A percentile compares a stretch with the other conserved stretches of the same genome.
These are phyloP conservation scores for Ophiocordyceps camponoti-floridani DNA, from an alignment of 2,329 filamentous ascomycete species.

Conservation along the genomic window DNA sequence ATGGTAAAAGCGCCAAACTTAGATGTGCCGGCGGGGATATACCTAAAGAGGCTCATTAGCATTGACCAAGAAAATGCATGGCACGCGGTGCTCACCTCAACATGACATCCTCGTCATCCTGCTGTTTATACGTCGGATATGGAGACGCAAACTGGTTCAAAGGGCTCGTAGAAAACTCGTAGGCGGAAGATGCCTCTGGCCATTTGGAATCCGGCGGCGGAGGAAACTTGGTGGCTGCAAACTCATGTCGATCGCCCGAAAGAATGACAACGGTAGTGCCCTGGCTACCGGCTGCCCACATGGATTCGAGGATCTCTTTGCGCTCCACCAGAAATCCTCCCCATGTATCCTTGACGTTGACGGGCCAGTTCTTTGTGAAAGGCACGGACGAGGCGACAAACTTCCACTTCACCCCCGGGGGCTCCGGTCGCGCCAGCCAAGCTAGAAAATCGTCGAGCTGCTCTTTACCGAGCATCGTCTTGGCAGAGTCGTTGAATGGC, in stretches of 20 bases:
- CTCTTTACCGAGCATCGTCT: constrained; percentile 71
- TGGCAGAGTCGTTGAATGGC: constrained; percentile 42
- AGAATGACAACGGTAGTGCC: constrained; percentile 68
- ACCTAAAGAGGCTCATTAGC: constrained; percentile 22
- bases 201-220: constrained; percentile 42
- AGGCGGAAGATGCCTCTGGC: constrained; percentile 47
- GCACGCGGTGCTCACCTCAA: constrained; percentile 46
- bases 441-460: constrained; percentile 66
- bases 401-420: constrained; percentile 76
- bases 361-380: constrained; percentile 94
- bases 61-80: background rate
- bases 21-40: constrained; percentile 67
- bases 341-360: constrained; percentile 84
- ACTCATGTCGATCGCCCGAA: constrained; percentile 91
- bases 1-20: constrained; percentile 70
- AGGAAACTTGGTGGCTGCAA: constrained; percentile 69
- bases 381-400: constrained; percentile 79
- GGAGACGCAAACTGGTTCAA: constrained; percentile 90
- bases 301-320: constrained; percentile 62
- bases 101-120: constrained; percentile 63
- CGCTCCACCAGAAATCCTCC: constrained; percentile 78
- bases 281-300: constrained; percentile 70
- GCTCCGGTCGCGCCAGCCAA: constrained; percentile 58
- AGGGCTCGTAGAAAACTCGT: constrained; percentile 86
- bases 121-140: constrained; percentile 64